Evolutionary conservation across 1,139 yeast species (phyloP).

Genomic region (Pneumocystis wakefieldiae): DNA sequence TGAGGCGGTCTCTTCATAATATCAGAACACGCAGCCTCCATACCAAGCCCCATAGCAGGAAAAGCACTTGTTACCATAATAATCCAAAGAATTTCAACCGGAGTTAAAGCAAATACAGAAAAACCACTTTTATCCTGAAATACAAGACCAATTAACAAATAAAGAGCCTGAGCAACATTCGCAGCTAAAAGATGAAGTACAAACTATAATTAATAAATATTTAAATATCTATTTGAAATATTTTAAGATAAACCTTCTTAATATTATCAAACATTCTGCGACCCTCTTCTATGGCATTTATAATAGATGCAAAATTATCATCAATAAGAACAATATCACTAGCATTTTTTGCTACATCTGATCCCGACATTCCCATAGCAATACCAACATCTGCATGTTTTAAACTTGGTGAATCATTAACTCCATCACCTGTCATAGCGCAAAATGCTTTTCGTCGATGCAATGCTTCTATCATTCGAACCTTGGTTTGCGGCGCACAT

Average conservation of each 20-base stretch:
- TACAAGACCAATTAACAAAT: slow-evolving; percentile 55
- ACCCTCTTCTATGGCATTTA: slow-evolving; percentile 35
- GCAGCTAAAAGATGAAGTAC: slow-evolving; percentile 67
- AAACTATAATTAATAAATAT: slow-evolving; percentile 27
- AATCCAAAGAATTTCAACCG: slow-evolving; percentile 70
- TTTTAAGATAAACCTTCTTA: slow-evolving; percentile 23
- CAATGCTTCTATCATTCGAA: slow-evolving; percentile 35
- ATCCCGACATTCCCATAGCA: slow-evolving; percentile 37
- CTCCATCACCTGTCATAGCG: slow-evolving; percentile 79
- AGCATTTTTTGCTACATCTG: slow-evolving; percentile 45
- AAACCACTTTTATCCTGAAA: slow-evolving; percentile 44
- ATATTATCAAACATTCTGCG: slow-evolving; percentile 41
- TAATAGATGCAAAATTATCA: slow-evolving; percentile 31
- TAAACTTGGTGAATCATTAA: slow-evolving; percentile 68
- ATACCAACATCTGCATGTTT: slow-evolving; percentile 74
- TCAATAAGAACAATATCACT: slow-evolving; percentile 34
- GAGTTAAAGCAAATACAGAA: slow-evolving; percentile 65
- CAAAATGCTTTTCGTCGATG: slow-evolving; percentile 39
- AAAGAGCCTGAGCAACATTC: slow-evolving; percentile 64
- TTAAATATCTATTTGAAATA: not conserved
- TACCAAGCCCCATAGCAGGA: slow-evolving; percentile 80
- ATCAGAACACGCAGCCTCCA: slow-evolving; percentile 52
- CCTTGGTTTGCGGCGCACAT: slow-evolving; percentile 42
- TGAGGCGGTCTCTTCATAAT: slow-evolving; percentile 53
- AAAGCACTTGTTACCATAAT: slow-evolving; percentile 65